These are phyloP conservation scores for Sporothrix variecibatus DNA, from an alignment of 2,329 filamentous ascomycete genomes.

Conservation along the genomic window DNA sequence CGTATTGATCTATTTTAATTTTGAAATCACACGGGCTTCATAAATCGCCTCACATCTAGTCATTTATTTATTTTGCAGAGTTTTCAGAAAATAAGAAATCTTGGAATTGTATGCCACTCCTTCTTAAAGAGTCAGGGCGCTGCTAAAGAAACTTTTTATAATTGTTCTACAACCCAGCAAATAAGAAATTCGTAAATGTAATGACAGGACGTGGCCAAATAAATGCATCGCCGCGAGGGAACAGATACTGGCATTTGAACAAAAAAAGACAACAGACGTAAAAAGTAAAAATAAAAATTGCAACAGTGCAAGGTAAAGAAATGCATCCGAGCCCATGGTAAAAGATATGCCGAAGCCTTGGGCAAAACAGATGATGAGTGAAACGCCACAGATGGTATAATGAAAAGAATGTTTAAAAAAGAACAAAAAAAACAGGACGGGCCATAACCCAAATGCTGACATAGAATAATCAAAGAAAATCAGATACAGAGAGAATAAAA, in stretches of 20 bases:
- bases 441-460: background rate
- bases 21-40: no score
- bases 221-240: background rate
- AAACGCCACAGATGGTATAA: constrained; percentile 13
- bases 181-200: background rate
- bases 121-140: background rate
- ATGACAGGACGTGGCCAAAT: background rate
- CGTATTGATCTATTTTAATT: no score
- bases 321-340: background rate
- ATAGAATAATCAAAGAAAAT: background rate
- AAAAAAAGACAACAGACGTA: background rate
- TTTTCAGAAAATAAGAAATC: no score
- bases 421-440: background rate
- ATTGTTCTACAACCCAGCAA: background rate
- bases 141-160: background rate
- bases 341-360: background rate
- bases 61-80: background rate
- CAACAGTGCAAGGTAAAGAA: background rate
- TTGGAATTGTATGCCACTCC: background rate
- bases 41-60: no score
- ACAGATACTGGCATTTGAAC: background rate
- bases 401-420: background rate
- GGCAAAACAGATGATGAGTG: background rate
- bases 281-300: background rate
- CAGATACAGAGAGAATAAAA: background rate